Percentiles rank a stretch among this genome's conserved stretches.
Evolutionary conservation across 345 rosid species (phyloP).

Genomic region (Linum lewisii): DNA sequence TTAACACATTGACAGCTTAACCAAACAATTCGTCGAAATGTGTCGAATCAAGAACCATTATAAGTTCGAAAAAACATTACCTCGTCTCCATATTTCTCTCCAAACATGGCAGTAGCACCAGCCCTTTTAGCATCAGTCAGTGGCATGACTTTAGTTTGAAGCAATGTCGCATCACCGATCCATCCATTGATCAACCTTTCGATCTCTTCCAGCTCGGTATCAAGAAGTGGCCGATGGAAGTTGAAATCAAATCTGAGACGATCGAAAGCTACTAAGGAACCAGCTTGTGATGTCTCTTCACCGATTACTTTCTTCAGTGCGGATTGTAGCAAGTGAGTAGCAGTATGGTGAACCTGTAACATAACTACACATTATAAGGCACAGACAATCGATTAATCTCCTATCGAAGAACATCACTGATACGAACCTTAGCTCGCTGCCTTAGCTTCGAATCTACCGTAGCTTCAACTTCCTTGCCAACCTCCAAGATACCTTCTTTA

Average conservation of each 20-base stretch:
- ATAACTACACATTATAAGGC: not conserved
- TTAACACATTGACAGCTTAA: constrained; percentile 3
- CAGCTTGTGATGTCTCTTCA: constrained; percentile 89
- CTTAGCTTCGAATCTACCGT: constrained; percentile 61
- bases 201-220: constrained; percentile 60
- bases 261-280: constrained; percentile 92
- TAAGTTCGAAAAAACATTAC: constrained; percentile 25
- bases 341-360: constrained; percentile 91
- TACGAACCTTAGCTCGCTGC: constrained; percentile 69
- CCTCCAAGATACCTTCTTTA: constrained; percentile 67
- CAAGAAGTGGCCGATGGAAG: constrained; percentile 60
- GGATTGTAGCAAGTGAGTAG: constrained; percentile 91
- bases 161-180: constrained; percentile 67
- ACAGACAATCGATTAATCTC: not conserved
- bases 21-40: not conserved
- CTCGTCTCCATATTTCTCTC: constrained; percentile 92
- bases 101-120: constrained; percentile 98
- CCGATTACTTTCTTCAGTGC: constrained; percentile 84
- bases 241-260: constrained; percentile 96
- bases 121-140: constrained; percentile 69
- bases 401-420: not conserved
- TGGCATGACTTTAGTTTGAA: constrained; percentile 79
- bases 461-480: constrained; percentile 89
- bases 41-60: no score
- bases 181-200: constrained; percentile 69